Evolutionary conservation across 352 stramenopile species (phyloP), one percentile per base, ranked within the genome.

Genomic region (Phytophthora pluvialis): DNA sequence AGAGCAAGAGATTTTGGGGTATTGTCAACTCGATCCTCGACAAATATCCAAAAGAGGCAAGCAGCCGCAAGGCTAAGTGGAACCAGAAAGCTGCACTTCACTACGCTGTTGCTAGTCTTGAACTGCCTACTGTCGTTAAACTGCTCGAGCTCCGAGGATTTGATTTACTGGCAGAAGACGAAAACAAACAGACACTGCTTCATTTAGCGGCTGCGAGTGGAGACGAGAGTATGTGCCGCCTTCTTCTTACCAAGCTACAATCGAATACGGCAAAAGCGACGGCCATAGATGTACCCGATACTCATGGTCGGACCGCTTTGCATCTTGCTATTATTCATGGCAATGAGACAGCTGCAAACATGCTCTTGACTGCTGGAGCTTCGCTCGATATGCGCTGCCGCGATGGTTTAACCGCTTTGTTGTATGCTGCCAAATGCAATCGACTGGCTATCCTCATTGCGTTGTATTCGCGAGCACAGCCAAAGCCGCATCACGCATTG

Each of bases 361-460:
- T 80, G 46, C 36, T 90, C 11, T 29, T 83, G 4, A 49, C 58
- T 25, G 69, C 59, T 16, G 81, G 79, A 9, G 77, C 81, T 12
- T 87, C 77, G 0, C 18, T 78, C 0, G 40, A 65, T 42, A 21
- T 71, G 15, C 72, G 75, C 1, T 89, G 75, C 31, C 40, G 45
- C 0, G 29, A 71, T n/a, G 79, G 75, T 9, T 67, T 73, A 9
- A 89, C 80, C 10, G 70, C 81, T 0, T 45, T 85, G 10, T 35
- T 90, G 16, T 85, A 85, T 43, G 81, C 79, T 10, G 70, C 72
- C 0, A 81, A 77, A 42, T 75, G 67, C 47, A 86, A 90, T 52
- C 67, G 77, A 16, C 40, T 88, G 11, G 68, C 63, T 11, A 83
- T 88, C 31, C 38, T 87, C 3, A 83, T 90, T 66, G 39, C 66